Base-by-base conservation (phyloP, 2,329 filamentous ascomycete species). In the Cadophora sp. region DNA sequence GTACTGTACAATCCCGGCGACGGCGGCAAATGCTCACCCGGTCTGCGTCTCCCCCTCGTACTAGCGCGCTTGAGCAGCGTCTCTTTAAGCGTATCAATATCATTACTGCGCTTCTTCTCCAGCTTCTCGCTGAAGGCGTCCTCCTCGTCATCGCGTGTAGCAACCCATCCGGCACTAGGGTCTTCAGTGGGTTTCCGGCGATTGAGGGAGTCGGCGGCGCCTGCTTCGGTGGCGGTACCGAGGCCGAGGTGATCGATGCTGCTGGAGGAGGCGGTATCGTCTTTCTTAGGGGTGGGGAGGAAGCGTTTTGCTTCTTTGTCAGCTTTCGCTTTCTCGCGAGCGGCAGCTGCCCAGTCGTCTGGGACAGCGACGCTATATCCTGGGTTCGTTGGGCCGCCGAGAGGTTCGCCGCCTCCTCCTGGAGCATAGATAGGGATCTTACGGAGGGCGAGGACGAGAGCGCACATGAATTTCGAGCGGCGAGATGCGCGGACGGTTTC, bases 381-480 rank as follows among this genome's bases (percentile, higher is more conserved):
- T 0, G 94, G 94, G 79, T 97, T 96, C 37, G 85, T 88, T 6
- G 92, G 86, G 50, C 86, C 87, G 67, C 89, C 89, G 2, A 90
- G 81, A 46, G 84, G 73, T 66, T 89, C 87, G 66, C 81, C 82
- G 66, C 90, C 92, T 68, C 91, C 94, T 50, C 91, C 94, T 66
- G 95, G 95, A 24, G 84, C 89, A 74, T 93, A 87, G 76, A 99
- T 95, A 11, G 94, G 95, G 22, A 99, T 86, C 81, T 91, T 94
- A 80, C 93, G 92, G 68, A 97, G 83, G 3, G 95, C 94, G 9
- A 94, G 81, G 4, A 96, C 90, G 68, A 99, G 84, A 0, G 96
- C 96, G 77, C 94, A 97, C 89, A 98, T 97, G 82, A 99, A 98
- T 81, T 97, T 98, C 79, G 92, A 97, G 69, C 95, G 90, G 63